Evolutionary conservation across 2,329 filamentous ascomycete species (phyloP).

Genomic region (Alternaria arborescens): DNA sequence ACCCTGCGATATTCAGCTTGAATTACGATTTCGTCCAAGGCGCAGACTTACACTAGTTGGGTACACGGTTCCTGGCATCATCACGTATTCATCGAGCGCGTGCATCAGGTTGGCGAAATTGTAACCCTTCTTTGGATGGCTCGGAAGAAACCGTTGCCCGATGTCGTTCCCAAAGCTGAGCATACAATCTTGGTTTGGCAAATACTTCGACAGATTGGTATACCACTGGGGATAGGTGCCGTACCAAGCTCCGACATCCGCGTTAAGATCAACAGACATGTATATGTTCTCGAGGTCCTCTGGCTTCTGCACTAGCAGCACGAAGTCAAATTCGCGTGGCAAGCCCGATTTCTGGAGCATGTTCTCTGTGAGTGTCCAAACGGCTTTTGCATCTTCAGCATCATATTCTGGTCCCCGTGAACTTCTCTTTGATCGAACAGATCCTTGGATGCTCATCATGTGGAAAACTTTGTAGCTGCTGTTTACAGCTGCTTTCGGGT

Average conservation of each 20-base stretch:
- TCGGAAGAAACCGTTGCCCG: constrained; percentile 56
- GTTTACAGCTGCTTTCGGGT: constrained; percentile 53
- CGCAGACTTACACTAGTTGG: constrained; percentile 34
- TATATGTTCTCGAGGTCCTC: constrained; percentile 50
- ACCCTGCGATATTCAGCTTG: constrained; percentile 12
- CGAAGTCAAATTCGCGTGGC: constrained; percentile 62
- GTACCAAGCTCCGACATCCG: constrained; percentile 53
- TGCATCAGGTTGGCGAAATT: constrained; percentile 56
- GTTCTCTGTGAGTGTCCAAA: constrained; percentile 63
- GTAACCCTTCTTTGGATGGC: constrained; percentile 49
- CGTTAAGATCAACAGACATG: constrained; percentile 55
- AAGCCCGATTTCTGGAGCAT: constrained; percentile 58
- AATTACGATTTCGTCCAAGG: neutral
- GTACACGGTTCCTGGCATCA: constrained; percentile 56
- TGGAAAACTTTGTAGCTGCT: constrained; percentile 57
- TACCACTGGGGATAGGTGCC: constrained; percentile 55
- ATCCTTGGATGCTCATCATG: constrained; percentile 61
- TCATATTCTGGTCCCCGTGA: constrained; percentile 49
- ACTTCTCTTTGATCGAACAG: constrained; percentile 53
- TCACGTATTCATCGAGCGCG: constrained; percentile 56
- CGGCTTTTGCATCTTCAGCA: constrained; percentile 56
- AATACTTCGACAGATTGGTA: constrained; percentile 49
- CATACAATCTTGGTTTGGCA: constrained; percentile 47
- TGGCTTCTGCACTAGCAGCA: constrained; percentile 59
- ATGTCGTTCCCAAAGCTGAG: constrained; percentile 55